A percentile compares a stretch with the other conserved stretches of the same genome.
Evolutionary conservation across 2,329 filamentous ascomycete species (phyloP).

Genomic region (Cercospora zeae-maydis): DNA sequence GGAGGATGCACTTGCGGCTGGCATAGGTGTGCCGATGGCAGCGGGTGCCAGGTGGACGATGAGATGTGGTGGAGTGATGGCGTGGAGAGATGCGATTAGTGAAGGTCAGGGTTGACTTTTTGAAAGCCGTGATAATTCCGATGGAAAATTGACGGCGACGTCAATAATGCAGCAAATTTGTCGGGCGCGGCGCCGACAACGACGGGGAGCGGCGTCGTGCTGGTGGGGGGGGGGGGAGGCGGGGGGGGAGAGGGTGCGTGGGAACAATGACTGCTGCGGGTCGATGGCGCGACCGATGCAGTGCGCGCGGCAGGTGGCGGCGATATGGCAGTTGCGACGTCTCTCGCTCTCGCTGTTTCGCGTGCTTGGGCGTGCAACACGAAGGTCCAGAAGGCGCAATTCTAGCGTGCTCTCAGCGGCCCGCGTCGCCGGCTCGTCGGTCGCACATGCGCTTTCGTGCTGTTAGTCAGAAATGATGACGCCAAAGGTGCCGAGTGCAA

Average conservation of each 20-base stretch:
- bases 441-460: neutral
- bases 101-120: constrained; percentile 3
- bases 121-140: constrained; percentile 3
- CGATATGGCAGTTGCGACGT: neutral
- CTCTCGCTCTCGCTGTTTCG: neutral
- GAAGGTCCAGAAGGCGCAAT: neutral
- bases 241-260: too few species aligned
- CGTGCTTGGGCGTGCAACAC: neutral
- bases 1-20: constrained; percentile 12
- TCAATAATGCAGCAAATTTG: neutral
- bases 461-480: neutral
- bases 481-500: neutral
- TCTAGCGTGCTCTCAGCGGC: neutral
- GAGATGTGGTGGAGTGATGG: constrained; percentile 4
- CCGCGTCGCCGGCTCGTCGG: neutral
- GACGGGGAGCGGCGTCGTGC: neutral
- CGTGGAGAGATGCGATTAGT: constrained; percentile 6
- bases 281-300: neutral
- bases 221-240: neutral
- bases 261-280: too few species aligned
- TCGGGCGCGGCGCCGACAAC: neutral
- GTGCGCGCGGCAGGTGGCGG: neutral
- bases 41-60: constrained; percentile 13
- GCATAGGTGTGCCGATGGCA: constrained; percentile 16
- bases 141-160: constrained; percentile 9